Evolutionary conservation across 2,329 filamentous ascomycete genomes (phyloP).

Genomic region (Lasiodiplodia citricola): DNA sequence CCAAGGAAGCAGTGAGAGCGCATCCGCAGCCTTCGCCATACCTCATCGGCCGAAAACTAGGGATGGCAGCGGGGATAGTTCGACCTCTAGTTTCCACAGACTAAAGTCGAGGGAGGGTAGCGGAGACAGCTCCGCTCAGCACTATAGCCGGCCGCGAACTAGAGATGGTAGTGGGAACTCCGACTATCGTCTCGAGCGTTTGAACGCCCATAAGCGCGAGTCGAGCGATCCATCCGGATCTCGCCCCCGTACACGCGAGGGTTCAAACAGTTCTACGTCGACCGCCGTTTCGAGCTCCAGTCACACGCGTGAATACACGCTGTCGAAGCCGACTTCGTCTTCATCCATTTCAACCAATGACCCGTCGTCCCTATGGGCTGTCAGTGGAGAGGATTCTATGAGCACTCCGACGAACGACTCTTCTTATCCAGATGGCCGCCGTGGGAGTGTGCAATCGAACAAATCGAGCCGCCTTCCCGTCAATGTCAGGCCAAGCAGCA

Average conservation of each 20-base stretch:
- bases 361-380: constrained; percentile 13
- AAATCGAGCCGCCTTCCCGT: constrained; percentile 20
- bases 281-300: constrained; percentile 14
- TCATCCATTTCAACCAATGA: constrained; percentile 4
- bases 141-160: constrained; percentile 17
- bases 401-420: constrained; percentile 16
- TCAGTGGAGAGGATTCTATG: constrained; percentile 12
- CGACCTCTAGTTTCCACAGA: constrained; percentile 3
- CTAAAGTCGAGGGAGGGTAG: constrained; percentile 20
- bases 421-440: constrained; percentile 9
- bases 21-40: constrained; percentile 10
- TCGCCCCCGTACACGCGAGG: constrained; percentile 24
- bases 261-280: constrained; percentile 11
- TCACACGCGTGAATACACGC: constrained; percentile 15
- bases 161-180: constrained; percentile 23
- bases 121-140: constrained; percentile 10
- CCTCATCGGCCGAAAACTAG: constrained; percentile 17
- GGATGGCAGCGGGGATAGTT: constrained; percentile 23
- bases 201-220: constrained; percentile 12
- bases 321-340: constrained; percentile 9
- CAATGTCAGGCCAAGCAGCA: constrained; percentile 21
- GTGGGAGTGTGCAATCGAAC: constrained; percentile 9
- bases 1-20: constrained; percentile 22
- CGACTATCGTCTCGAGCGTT: constrained; percentile 13
- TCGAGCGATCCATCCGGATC: constrained; percentile 2